Evolutionary conservation across 129 eudicot species (phyloP).

Genomic region (Calendula officinalis): DNA sequence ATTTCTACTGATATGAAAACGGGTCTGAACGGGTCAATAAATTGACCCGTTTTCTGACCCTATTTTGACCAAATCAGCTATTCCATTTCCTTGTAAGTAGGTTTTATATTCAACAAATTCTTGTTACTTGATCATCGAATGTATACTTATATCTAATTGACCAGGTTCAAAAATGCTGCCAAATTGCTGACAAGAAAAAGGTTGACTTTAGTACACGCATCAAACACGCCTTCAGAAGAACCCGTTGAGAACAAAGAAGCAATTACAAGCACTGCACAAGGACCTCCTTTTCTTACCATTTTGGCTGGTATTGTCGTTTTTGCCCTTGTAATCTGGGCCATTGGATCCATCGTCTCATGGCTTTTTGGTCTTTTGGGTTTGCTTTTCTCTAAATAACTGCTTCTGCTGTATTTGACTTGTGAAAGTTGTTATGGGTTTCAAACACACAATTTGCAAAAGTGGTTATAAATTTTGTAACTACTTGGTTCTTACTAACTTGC

Average conservation of each 20-base stretch:
- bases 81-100: neutral
- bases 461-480: neutral
- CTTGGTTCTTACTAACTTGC: neutral
- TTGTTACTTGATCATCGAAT: neutral
- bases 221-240: conserved; percentile 43
- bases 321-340: conserved; percentile 37
- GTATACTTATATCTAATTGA: neutral
- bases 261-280: conserved; percentile 34
- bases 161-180: conserved; percentile 45
- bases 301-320: conserved; percentile 69
- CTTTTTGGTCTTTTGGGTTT: conserved; percentile 49
- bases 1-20: neutral
- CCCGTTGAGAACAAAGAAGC: conserved; percentile 26
- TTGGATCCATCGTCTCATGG: conserved; percentile 68
- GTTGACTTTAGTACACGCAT: conserved; percentile 30
- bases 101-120: neutral
- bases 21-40: too few relatives aligned
- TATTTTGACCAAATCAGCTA: neutral
- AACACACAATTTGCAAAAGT: neutral
- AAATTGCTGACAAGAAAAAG: conserved; percentile 26
- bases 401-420: conserved; percentile 5
- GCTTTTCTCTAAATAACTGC: conserved; percentile 43
- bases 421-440: conserved; percentile 13
- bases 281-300: conserved; percentile 74
- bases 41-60: too few relatives aligned